phyloP scores from a whole-genome alignment of 2,329 filamentous ascomycete genomes.

The Dothidotthia symphoricarpi region DNA sequence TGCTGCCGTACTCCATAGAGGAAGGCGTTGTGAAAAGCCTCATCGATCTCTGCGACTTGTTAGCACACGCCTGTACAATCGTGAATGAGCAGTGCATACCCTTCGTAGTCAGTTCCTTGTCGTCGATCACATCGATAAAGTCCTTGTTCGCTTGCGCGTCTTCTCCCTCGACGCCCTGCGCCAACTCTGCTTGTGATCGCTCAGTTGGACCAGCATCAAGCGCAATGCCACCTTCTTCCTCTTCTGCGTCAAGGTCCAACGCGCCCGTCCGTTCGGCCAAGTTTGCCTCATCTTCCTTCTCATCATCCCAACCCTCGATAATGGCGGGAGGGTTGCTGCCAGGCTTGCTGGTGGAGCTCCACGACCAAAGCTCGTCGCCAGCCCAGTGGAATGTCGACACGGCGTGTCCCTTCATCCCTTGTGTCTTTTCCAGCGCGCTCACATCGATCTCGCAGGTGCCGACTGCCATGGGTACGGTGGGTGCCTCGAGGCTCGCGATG shows the following conservation, averaged over 20 bases:
- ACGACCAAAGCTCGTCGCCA: slow-evolving; percentile 68
- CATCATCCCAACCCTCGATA: slow-evolving; percentile 52
- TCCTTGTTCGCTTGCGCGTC: slow-evolving; percentile 33
- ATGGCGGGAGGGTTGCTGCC: slow-evolving; percentile 55
- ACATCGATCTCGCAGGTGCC: slow-evolving; percentile 66
- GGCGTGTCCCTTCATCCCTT: slow-evolving; percentile 63
- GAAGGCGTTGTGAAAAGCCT: slow-evolving; percentile 63
- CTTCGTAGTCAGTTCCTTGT: slow-evolving; percentile 57
- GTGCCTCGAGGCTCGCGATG: slow-evolving; percentile 58
- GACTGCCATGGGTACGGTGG: slow-evolving; percentile 62
- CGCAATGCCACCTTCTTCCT: slow-evolving; percentile 50
- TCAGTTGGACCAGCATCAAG: slow-evolving; percentile 33
- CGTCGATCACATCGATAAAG: slow-evolving; percentile 43
- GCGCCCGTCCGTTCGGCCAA: slow-evolving; percentile 44
- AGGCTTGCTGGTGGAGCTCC: slow-evolving; percentile 55
- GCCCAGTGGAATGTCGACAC: slow-evolving; percentile 66
- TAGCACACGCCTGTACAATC: slow-evolving; percentile 1
- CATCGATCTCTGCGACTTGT: slow-evolving; percentile 58
- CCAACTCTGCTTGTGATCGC: slow-evolving; percentile 34
- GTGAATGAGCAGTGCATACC: slow-evolving; percentile 38
- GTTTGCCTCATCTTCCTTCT: slow-evolving; percentile 29
- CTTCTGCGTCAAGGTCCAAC: slow-evolving; percentile 46
- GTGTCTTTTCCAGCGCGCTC: slow-evolving; percentile 53
- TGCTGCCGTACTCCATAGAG: slow-evolving; percentile 61
- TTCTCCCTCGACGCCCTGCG: slow-evolving; percentile 36